Base-by-base conservation (phyloP, 306 rosid genomes). In the Cicer yamashitae region DNA sequence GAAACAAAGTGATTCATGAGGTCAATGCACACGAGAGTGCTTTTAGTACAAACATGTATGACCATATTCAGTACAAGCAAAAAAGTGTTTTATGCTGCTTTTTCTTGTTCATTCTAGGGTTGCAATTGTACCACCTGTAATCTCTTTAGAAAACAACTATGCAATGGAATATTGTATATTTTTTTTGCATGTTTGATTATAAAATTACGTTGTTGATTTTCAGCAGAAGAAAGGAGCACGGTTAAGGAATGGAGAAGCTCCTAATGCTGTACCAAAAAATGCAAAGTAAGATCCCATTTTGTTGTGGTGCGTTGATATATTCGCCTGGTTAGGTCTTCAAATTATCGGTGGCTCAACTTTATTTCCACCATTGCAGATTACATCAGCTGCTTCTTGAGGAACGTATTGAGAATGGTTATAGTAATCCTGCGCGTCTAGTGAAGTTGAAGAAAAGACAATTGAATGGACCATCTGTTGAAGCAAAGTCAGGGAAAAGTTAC, bases 311-410 rank as follows among this genome's bases (percentile, higher is more conserved):
- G 50, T 50, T 59, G 51, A 67, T 70, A 75, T 52, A 71, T 71
- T 83, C 47, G 53, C 40, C 54, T 73, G 46, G 45, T 66, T 67
- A 40, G 20, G 46, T 60, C 56, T 48, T 70, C 74, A 71, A 79
- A 44, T 80, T 61, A 22, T 63, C 76, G 79, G 57, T 70, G 60
- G 77, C 68, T 78, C 22, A 79, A 78, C 62, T 70, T 72, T 6
- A 59, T 73, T 82, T 69, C 51, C 22, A 77, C 64, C 56, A n/a
- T 74, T 77, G 77, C 88, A 96, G 99, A 86, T 80, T 96, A 82
- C 98, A 96, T 75, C 96, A 96, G 67, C 87, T 96, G 86, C 89
- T 96, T 81, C 84, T 89, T 88, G 99, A 92, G 85, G 99, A 96
- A 80, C 89, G 93, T 53, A 47, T 90, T 76, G 94, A 87, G 86